Conservation (phyloP, 148 eudicot species). For the Rhododendron ferrugineum region DNA sequence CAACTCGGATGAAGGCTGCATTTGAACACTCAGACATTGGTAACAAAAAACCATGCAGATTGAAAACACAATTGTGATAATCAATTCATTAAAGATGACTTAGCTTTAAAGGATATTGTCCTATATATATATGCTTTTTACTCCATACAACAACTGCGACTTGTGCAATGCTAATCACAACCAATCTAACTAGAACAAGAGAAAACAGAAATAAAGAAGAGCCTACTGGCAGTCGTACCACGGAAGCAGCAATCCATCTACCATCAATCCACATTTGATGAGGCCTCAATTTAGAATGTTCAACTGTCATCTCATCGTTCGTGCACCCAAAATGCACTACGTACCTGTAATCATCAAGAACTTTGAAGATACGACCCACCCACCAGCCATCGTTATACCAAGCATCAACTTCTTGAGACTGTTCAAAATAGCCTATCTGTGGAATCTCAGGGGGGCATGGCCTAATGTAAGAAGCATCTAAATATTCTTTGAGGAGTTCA, state of each 20-base stretch:
- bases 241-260: slow-evolving; percentile 34
- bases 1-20: slow-evolving; percentile 7
- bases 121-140: neutral
- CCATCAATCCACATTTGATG: slow-evolving; percentile 53
- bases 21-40: neutral
- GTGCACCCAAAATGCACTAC: slow-evolving; percentile 34
- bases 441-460: slow-evolving; percentile 41
- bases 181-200: neutral
- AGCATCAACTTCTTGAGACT: slow-evolving; percentile 50
- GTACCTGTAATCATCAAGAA: slow-evolving; percentile 31
- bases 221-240: slow-evolving; percentile 21
- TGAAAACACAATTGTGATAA: neutral
- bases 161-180: neutral
- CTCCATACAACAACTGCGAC: neutral
- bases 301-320: slow-evolving; percentile 34
- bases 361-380: slow-evolving; percentile 37
- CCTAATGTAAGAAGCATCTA: slow-evolving; percentile 32
- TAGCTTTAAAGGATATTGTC: neutral
- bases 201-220: neutral
- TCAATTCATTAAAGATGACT: neutral
- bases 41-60: neutral
- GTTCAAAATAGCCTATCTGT: slow-evolving; percentile 22
- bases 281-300: slow-evolving; percentile 44
- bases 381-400: slow-evolving; percentile 57
- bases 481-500: slow-evolving; percentile 23